Conservation (phyloP, 2,329 filamentous ascomycete genomes). For the Arthrocladium fulminans region DNA sequence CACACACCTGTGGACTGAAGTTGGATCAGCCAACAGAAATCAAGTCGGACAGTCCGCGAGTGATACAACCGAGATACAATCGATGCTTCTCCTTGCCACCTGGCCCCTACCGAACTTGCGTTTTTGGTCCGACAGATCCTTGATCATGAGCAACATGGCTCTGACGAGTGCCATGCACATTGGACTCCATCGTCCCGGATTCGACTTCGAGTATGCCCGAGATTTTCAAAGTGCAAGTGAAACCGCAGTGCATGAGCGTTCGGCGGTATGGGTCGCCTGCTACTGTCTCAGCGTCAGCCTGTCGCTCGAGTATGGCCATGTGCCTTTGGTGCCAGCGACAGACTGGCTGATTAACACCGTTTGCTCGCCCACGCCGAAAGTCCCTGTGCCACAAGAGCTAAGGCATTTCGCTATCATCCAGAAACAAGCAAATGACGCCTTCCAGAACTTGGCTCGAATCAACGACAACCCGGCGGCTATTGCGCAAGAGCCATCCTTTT, state of each 20-base stretch:
- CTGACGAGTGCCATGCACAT: conserved; percentile 1
- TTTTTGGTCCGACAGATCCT: conserved; percentile 4
- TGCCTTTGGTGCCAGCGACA: background rate
- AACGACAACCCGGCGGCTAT: conserved; percentile 1
- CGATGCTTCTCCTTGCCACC: background rate
- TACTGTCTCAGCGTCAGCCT: conserved; percentile 1
- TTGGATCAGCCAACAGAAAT: background rate
- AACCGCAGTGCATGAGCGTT: background rate
- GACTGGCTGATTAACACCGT: conserved; percentile 1
- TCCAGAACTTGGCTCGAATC: background rate
- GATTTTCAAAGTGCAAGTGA: background rate
- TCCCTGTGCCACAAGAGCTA: background rate
- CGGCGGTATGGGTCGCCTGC: background rate
- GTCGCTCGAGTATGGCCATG: background rate
- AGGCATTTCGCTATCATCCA: conserved; percentile 1
- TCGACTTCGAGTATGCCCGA: background rate
- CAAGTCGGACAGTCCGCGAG: background rate
- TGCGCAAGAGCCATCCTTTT: background rate
- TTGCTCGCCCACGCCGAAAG: background rate
- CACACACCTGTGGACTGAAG: conserved; percentile 8
- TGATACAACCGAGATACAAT: background rate
- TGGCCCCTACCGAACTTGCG: background rate
- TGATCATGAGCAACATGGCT: conserved; percentile 2
- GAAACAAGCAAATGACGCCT: background rate
- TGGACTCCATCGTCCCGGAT: conserved; percentile 2